These are phyloP conservation scores for Populus euphratica DNA, from an alignment of 345 rosid genomes.

Conservation along the genomic window DNA sequence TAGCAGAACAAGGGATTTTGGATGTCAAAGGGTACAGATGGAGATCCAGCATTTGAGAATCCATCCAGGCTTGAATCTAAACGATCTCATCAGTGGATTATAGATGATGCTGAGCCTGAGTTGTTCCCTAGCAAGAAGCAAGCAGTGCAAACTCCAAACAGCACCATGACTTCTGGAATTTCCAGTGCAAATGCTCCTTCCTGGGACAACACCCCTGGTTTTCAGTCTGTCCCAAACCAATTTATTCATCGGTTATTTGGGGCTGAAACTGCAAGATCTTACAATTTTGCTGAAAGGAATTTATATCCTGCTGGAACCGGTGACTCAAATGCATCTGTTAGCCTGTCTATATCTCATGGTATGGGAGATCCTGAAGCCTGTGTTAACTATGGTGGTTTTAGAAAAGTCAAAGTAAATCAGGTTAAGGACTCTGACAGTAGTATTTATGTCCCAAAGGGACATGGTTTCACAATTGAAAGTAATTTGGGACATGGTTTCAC, in stretches of 20 bases:
- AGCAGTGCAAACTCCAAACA: slow-evolving; percentile 45
- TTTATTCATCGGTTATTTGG: slow-evolving; percentile 61
- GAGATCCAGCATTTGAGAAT: slow-evolving; percentile 49
- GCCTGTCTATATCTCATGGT: slow-evolving; percentile 55
- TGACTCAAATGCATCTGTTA: slow-evolving; percentile 43
- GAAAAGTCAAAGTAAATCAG: slow-evolving; percentile 60
- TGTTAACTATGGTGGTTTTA: slow-evolving; percentile 50
- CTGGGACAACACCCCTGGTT: slow-evolving; percentile 61
- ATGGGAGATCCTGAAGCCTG: slow-evolving; percentile 53
- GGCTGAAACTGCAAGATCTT: slow-evolving; percentile 54
- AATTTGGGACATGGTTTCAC: slow-evolving; percentile 31
- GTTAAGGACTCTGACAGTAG: slow-evolving; percentile 49
- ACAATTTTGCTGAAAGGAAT: slow-evolving; percentile 48
- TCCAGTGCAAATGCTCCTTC: slow-evolving; percentile 39
- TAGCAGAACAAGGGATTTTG: slow-evolving; percentile 69
- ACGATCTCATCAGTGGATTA: slow-evolving; percentile 73
- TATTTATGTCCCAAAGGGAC: slow-evolving; percentile 40
- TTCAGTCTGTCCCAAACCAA: slow-evolving; percentile 60
- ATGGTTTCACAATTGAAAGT: slow-evolving; percentile 31
- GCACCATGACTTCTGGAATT: slow-evolving; percentile 31
- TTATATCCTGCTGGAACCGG: slow-evolving; percentile 40
- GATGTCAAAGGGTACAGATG: slow-evolving; percentile 53
- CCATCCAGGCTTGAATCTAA: slow-evolving; percentile 59
- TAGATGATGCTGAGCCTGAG: slow-evolving; percentile 56
- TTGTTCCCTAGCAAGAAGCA: slow-evolving; percentile 75